Evolutionary conservation across 1,284 basidiomycete species (phyloP).

Genomic region (Coriolopsis trogii): DNA sequence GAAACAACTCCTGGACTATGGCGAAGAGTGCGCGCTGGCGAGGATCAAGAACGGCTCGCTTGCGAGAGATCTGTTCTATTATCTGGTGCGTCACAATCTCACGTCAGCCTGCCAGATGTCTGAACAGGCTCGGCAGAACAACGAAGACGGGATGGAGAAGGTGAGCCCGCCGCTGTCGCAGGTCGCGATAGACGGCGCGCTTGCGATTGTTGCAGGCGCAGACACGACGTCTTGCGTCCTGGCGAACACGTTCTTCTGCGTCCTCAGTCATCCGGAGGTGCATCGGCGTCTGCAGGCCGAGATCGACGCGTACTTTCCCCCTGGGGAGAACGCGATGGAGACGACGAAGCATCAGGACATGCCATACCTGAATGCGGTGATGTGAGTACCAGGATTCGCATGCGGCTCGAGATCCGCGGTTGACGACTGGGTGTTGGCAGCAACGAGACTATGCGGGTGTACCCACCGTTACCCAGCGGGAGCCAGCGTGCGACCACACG

Average conservation of each 20-base stretch:
- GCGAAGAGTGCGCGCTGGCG: too few relatives aligned
- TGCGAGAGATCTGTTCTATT: too few relatives aligned
- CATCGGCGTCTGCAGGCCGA: constrained; percentile 29
- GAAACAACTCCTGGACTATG: too few relatives aligned
- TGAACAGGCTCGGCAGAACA: too few relatives aligned
- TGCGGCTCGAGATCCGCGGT: too few relatives aligned
- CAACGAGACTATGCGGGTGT: constrained; percentile 59
- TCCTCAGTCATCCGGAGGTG: constrained; percentile 21
- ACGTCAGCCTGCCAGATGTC: too few relatives aligned
- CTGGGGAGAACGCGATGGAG: constrained; percentile 29
- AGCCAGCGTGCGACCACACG: constrained; percentile 46
- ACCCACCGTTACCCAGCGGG: constrained; percentile 53
- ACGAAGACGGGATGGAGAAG: constrained; percentile 17
- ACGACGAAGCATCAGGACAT: constrained; percentile 25
- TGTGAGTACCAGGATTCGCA: constrained; percentile 24
- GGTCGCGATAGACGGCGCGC: constrained; percentile 10
- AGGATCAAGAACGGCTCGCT: too few relatives aligned
- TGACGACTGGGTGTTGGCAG: too few relatives aligned
- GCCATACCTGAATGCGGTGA: constrained; percentile 34
- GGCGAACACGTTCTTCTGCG: constrained; percentile 21
- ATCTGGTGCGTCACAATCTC: too few relatives aligned
- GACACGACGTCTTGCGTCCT: constrained; percentile 33
- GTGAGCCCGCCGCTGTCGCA: neutral
- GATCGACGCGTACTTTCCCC: constrained; percentile 30
- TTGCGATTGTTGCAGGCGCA: constrained; percentile 31